Conservation (phyloP, 805 yeast species). For the Nakazawaea wyomingensis region DNA sequence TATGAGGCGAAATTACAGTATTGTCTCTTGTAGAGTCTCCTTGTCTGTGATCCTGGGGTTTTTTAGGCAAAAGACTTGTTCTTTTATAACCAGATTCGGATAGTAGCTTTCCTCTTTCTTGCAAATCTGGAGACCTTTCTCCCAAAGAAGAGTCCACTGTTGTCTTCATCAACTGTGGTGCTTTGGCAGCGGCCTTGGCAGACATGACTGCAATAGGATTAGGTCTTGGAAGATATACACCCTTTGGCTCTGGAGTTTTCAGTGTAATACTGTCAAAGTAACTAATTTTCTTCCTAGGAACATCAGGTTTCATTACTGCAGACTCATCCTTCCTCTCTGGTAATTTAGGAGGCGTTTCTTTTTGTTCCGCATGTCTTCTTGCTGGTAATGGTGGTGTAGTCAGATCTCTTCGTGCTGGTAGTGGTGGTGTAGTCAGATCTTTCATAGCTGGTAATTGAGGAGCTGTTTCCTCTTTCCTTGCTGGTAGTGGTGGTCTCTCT, state of each 20-base stretch:
- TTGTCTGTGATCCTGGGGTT: too few relatives aligned
- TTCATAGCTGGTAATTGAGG: neutral
- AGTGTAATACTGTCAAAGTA: neutral
- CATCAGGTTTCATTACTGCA: neutral
- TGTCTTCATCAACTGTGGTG: constrained; percentile 17
- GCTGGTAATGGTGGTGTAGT: too few relatives aligned
- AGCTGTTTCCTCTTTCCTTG: neutral
- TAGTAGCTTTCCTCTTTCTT: constrained; percentile 13
- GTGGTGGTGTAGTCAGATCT: too few relatives aligned
- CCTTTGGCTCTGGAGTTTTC: neutral
- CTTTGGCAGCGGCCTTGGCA: constrained; percentile 21
- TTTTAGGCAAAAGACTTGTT: too few relatives aligned
- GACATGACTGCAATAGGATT: constrained; percentile 15
- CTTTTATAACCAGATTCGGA: neutral
- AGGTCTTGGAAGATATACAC: constrained; percentile 18
- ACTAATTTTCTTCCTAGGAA: constrained; percentile 2
- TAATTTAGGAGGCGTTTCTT: neutral
- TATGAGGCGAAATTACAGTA: constrained; percentile 8
- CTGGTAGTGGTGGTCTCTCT: neutral
- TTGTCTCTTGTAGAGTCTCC: too few relatives aligned
- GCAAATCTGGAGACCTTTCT: constrained; percentile 15
- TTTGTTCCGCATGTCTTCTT: neutral
- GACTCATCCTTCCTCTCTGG: neutral
- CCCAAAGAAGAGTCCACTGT: constrained; percentile 14
- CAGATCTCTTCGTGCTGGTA: too few relatives aligned